phyloP scores from a whole-genome alignment of 176 grass and related monocot species.

The Aegilops tauschii region DNA sequence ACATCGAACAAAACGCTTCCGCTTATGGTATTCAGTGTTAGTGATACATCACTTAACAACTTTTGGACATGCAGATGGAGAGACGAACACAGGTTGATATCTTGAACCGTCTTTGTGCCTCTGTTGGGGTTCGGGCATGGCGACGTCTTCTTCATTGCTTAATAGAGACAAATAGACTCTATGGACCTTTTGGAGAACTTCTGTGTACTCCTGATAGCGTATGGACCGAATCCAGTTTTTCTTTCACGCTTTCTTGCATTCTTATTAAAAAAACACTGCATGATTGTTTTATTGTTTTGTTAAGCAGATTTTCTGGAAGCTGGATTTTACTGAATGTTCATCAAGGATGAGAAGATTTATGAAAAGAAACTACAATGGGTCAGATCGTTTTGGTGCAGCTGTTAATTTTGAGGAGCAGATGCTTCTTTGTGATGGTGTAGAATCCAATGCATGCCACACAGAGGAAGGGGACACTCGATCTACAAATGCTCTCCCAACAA shows the following conservation, averaged over 20 bases:
- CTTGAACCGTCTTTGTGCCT: constrained; percentile 48
- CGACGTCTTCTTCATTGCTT: constrained; percentile 70
- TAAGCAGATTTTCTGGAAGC: constrained; percentile 75
- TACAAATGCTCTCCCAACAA: constrained; percentile 50
- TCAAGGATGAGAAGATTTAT: constrained; percentile 92
- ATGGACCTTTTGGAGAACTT: constrained; percentile 74
- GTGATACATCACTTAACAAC: constrained; percentile 15
- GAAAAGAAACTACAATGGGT: constrained; percentile 87
- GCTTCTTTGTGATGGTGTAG: constrained; percentile 51
- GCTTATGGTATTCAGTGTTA: constrained; percentile 18
- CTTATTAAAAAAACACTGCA: constrained; percentile 23
- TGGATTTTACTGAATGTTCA: constrained; percentile 83
- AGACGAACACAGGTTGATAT: constrained; percentile 62
- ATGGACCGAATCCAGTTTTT: constrained; percentile 36
- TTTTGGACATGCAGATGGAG: constrained; percentile 68
- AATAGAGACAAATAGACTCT: constrained; percentile 66
- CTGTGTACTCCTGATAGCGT: constrained; percentile 63
- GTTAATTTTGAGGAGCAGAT: constrained; percentile 62
- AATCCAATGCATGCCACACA: constrained; percentile 28
- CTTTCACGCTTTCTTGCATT: constrained; percentile 12
- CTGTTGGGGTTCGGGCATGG: constrained; percentile 61
- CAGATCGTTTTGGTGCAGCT: constrained; percentile 58
- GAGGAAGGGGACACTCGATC: constrained; percentile 39
- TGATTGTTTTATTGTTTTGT: constrained; percentile 6
- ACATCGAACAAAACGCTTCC: constrained; percentile 14